phyloP scores from a whole-genome alignment of 441 rosid species.

The Jatropha podagrica region DNA sequence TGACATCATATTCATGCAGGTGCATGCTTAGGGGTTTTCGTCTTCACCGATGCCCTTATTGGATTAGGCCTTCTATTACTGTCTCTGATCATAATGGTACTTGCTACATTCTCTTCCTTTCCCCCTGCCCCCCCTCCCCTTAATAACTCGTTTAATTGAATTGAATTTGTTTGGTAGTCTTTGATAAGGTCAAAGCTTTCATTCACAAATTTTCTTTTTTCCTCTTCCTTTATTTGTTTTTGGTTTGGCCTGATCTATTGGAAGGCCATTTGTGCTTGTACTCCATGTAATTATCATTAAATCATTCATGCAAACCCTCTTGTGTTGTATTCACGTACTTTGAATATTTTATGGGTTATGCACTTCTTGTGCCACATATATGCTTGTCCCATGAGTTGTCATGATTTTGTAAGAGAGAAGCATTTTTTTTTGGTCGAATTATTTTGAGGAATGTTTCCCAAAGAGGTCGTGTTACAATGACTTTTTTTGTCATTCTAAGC shows the following conservation, averaged over 20 bases:
- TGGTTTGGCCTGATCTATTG: background rate
- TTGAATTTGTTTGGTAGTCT: background rate
- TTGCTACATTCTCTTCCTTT: constrained; percentile 1
- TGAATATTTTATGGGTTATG: background rate
- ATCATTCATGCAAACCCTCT: background rate
- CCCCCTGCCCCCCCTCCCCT: background rate
- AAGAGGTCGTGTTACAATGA: background rate
- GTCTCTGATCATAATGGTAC: constrained; percentile 86
- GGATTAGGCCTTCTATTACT: constrained; percentile 94
- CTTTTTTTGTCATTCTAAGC: background rate
- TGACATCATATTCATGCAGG: constrained; percentile 44
- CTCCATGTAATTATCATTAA: background rate
- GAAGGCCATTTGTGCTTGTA: background rate
- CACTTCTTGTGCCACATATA: background rate
- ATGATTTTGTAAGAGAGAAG: background rate
- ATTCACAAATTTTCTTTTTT: background rate
- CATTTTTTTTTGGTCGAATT: constrained; percentile 1
- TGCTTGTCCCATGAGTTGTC: background rate
- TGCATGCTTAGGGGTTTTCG: constrained; percentile 98
- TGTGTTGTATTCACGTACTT: background rate
- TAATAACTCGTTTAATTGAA: background rate
- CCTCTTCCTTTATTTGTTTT: background rate
- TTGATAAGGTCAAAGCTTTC: background rate
- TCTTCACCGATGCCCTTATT: constrained; percentile 95
- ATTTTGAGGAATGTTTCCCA: background rate